Base-by-base conservation (phyloP, 306 rosid species). In the Crataegus laevigata region DNA sequence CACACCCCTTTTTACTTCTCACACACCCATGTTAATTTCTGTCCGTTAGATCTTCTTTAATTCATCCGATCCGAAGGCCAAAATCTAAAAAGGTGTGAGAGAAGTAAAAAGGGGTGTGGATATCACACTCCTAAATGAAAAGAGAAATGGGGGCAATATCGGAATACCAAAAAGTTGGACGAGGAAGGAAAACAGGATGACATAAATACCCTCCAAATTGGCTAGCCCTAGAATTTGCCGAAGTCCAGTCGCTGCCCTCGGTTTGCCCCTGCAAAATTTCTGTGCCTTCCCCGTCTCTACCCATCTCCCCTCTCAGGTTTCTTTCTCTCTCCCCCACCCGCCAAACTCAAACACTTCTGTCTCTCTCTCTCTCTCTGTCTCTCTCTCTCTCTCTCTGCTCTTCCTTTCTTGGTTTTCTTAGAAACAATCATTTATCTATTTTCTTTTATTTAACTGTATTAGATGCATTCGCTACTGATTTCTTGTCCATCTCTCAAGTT, bases 221-320 rank as follows among this genome's bases (percentile, higher is more conserved):
- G 25, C 14, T 24, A 76, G 76, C 73, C 80, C 86, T 82, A 82
- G 64, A 61, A 61, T 28, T 69, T 73, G 54, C 69, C 59, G 43
- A 28, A 73, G 58, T 47, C 77, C 19, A 26, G 43, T 60, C 69
- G 68, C 30, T 73, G 69, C 77, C 77, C 77, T 54, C 47, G 68
- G 54, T 14, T 64, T 73, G 77, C 77, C 77, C 77, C 77, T 57
- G 68, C 75, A 57, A 47, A 81, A 40, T 78, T 76, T 81, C 74
- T 32, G 38, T 18, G 34, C 79, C 80, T 68, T 77, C 82, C 57
- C 63, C 73, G 36, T 68, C 82, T 52, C 60, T 85, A 62, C 84
- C 84, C 88, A 69, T 82, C 69, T 26, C 5, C 26, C 21, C 66
- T 71, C 77, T 79, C 84, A 79, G 85, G 86, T 80, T 77, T 82